Conservation (phyloP, 441 rosid genomes). For the Euphorbia schlechtendalii region DNA sequence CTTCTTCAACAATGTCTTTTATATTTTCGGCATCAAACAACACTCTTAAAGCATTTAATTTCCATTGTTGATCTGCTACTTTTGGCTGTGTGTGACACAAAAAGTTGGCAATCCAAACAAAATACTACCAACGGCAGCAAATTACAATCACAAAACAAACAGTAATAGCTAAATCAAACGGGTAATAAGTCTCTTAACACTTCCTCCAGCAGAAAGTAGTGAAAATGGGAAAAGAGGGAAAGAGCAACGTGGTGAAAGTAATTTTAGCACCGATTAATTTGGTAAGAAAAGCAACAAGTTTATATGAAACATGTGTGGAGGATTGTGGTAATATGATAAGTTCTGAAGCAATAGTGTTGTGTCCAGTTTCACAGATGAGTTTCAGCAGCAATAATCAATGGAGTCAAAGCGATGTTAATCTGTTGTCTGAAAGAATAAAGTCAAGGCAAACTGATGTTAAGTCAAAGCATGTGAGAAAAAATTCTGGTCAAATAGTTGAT, state of each 20-base stretch:
- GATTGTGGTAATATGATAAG: conserved; percentile 18
- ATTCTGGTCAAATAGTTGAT: not conserved
- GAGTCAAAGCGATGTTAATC: conserved; percentile 6
- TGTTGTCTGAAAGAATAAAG: conserved; percentile 9
- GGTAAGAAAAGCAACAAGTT: conserved; percentile 16
- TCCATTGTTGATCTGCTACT: too few relatives aligned
- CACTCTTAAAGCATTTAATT: too few relatives aligned
- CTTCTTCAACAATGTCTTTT: too few relatives aligned
- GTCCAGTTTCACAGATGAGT: conserved; percentile 3
- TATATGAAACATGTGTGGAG: conserved; percentile 17
- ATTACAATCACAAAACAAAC: too few relatives aligned
- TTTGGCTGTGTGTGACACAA: too few relatives aligned
- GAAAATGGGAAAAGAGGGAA: conserved; percentile 12
- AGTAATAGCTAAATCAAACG: too few relatives aligned
- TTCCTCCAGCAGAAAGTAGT: too few relatives aligned
- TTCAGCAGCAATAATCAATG: conserved; percentile 19
- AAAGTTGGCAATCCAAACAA: too few relatives aligned
- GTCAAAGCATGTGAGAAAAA: conserved; percentile 1
- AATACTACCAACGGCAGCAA: too few relatives aligned
- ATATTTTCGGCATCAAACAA: too few relatives aligned
- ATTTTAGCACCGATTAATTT: conserved; percentile 20
- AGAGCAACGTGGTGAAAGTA: conserved; percentile 14
- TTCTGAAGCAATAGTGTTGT: conserved; percentile 11
- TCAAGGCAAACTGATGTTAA: not conserved
- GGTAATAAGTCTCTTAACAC: too few relatives aligned